Conservation (phyloP, 495 filamentous ascomycete genomes). For the Penicillium paradoxum region DNA sequence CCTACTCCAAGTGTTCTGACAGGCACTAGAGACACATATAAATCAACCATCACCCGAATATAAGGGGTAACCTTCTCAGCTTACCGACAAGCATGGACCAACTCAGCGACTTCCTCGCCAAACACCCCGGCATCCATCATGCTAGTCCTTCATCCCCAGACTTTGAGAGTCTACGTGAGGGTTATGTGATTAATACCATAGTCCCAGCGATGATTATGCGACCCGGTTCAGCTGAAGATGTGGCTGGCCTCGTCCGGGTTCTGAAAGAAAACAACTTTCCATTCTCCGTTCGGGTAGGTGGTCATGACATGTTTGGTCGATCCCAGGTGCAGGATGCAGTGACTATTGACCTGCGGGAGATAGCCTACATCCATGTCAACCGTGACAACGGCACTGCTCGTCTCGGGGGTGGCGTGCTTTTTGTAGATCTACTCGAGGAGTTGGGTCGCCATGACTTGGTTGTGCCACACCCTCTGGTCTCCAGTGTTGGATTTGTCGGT, state of each 20-base stretch:
- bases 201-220: slow-evolving; percentile 19
- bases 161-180: slow-evolving; percentile 2
- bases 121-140: slow-evolving; percentile 10
- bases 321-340: slow-evolving; percentile 22
- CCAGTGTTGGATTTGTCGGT: slow-evolving; percentile 30
- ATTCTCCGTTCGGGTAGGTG: slow-evolving; percentile 34
- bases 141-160: slow-evolving; percentile 5
- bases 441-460: slow-evolving; percentile 6
- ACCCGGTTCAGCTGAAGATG: slow-evolving; percentile 30
- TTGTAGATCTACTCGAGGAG: slow-evolving; percentile 6
- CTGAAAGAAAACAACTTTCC: slow-evolving; percentile 16
- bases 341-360: slow-evolving; percentile 37
- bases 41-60: too few species aligned
- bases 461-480: slow-evolving; percentile 7
- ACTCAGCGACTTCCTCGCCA: slow-evolving; percentile 9
- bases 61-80: too few species aligned
- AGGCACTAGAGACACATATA: too few species aligned
- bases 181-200: slow-evolving; percentile 10
- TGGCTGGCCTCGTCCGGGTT: slow-evolving; percentile 24
- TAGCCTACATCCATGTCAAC: slow-evolving; percentile 27
- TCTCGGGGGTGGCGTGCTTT: slow-evolving; percentile 32
- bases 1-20: too few species aligned
- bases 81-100: slow-evolving; percentile 14
- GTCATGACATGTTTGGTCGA: slow-evolving; percentile 31
- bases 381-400: slow-evolving; percentile 20